phyloP scores from a whole-genome alignment of 768 basidiomycete genomes.

The Suillus weaverae region DNA sequence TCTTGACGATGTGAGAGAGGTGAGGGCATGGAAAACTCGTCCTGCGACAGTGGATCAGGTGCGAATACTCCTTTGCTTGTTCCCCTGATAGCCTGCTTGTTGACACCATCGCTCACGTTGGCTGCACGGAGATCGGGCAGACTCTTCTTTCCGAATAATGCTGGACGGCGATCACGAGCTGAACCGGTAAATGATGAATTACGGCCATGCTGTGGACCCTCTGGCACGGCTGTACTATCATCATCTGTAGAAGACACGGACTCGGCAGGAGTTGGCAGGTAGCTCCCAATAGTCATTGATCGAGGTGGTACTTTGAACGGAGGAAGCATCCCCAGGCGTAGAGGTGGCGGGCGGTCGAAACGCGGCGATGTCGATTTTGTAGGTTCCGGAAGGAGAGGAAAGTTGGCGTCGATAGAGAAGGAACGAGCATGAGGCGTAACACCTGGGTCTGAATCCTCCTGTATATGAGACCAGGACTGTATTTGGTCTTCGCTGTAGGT shows the following conservation, averaged over 20 bases:
- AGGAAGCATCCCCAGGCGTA: conserved; percentile 48
- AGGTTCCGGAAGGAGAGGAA: conserved; percentile 40
- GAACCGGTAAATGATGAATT: conserved; percentile 52
- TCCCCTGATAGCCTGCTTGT: conserved; percentile 28
- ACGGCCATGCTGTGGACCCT: conserved; percentile 40
- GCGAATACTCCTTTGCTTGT: conserved; percentile 7
- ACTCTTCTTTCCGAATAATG: conserved; percentile 69
- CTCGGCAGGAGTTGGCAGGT: conserved; percentile 58
- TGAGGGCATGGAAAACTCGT: conserved; percentile 39
- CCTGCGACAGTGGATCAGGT: conserved; percentile 14
- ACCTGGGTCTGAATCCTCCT: conserved; percentile 37
- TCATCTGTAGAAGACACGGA: conserved; percentile 53
- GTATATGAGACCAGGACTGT: conserved; percentile 47
- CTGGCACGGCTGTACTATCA: conserved; percentile 32
- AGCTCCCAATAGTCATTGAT: conserved; percentile 51
- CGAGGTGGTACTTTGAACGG: conserved; percentile 45
- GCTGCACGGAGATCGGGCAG: conserved; percentile 77
- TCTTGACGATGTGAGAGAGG: conserved; percentile 48
- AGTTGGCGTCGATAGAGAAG: conserved; percentile 61
- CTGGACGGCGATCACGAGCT: conserved; percentile 35
- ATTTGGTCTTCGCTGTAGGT: conserved; percentile 38
- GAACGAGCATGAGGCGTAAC: conserved; percentile 55
- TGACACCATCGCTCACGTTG: conserved; percentile 36
- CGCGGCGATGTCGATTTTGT: conserved; percentile 28
- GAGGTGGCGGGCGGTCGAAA: conserved; percentile 45